Base-by-base conservation (phyloP, 1,284 basidiomycete genomes). In the Ganoderma sp. region DNA sequence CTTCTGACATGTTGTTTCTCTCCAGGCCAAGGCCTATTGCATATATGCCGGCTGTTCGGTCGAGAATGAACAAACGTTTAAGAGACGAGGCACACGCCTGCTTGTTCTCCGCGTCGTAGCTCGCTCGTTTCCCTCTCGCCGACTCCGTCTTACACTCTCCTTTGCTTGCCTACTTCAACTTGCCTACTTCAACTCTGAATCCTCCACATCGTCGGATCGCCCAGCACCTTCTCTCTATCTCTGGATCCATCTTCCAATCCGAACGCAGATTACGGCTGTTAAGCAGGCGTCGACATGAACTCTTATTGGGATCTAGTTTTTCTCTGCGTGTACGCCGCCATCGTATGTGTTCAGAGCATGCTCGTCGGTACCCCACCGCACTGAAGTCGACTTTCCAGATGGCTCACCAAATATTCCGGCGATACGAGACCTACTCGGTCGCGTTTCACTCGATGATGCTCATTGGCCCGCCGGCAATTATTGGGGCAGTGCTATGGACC, bases 331-430 rank as follows among this genome's bases (percentile, higher is more conserved):
- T 56, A 56, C 52, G 52, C 32, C 17, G 52, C 52, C 17, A 8
- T 56, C 14, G 52, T 56, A 9, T 17, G 28, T 56, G 17, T 17
- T 22, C 10, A 14, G 8, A 17, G 7, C 14, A 32, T 54, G 7
- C 28, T 17, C 17, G 25, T 32, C 28, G 10, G 7, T 17, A 17
- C 52, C 6, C 28, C 28, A 28, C 17, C 28, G 17, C 3, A 54
- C 6, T 54, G 17, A 54, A 34, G 7, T 32, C 28, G 9, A 32
- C 28, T 52, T 10, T 15, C 19, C 32, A 75, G 73, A n/a, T 67
- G 17, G 61, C 71, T 6, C 73, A 75, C 57, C 63, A 73, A 7
- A 19, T 59, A 5, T 73, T 76, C 71, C 70, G 70, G 48, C 65
- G 64, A 6, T 66, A 71, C 37, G 75, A 76, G 63, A 71, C 73